Conservation (phyloP, 129 eudicot species). For the Smallanthus sonchifolius region DNA sequence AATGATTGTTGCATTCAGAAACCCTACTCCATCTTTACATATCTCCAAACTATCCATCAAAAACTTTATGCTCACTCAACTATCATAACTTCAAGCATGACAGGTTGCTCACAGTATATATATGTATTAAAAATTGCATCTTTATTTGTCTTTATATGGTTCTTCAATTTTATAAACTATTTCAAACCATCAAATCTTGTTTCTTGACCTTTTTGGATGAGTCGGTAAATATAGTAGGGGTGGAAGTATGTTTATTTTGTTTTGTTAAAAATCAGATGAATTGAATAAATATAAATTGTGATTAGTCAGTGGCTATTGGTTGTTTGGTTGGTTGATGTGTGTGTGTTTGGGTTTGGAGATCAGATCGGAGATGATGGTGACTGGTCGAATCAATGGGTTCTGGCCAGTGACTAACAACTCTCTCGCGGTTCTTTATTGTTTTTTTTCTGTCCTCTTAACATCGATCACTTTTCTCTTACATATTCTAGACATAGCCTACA, state of each 20-base stretch:
- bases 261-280: not conserved
- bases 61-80: slow-evolving; percentile 2
- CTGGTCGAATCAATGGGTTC: slow-evolving; percentile 46
- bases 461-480: slow-evolving; percentile 14
- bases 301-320: slow-evolving; percentile 23
- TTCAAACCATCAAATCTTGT: not conserved
- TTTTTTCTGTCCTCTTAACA: not conserved
- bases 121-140: not conserved
- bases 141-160: too few species aligned
- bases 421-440: slow-evolving; percentile 18
- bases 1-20: slow-evolving; percentile 41
- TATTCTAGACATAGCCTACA: not conserved
- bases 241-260: slow-evolving; percentile 5
- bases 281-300: slow-evolving; percentile 14
- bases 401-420: slow-evolving; percentile 32
- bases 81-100: not conserved
- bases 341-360: slow-evolving; percentile 15
- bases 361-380: slow-evolving; percentile 41
- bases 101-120: not conserved
- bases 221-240: not conserved
- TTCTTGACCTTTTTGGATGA: not conserved
- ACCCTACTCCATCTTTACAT: slow-evolving; percentile 16
- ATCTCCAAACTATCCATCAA: not conserved
- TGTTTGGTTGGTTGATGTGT: not conserved
- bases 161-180: not conserved